Percentiles rank a stretch among this genome's conserved stretches.
Conservation (phyloP, 805 yeast species). For the Kluyveromyces dobzhanskii region DNA sequence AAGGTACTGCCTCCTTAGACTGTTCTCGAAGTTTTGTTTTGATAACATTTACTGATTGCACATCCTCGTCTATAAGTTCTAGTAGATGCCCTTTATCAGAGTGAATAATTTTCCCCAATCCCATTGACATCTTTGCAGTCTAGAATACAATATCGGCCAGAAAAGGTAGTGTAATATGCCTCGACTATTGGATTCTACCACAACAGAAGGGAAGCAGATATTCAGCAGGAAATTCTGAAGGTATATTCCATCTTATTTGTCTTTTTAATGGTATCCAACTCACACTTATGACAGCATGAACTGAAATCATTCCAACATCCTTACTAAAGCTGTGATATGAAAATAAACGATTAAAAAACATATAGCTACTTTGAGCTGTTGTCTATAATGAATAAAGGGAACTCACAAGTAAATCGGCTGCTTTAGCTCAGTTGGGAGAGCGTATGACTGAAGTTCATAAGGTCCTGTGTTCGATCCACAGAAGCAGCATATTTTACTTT, state of each 20-base stretch:
- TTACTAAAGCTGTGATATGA: too few species aligned
- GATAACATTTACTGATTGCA: constrained; percentile 33
- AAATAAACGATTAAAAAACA: too few species aligned
- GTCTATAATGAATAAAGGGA: too few species aligned
- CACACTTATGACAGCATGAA: too few species aligned
- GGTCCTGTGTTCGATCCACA: constrained; percentile 89
- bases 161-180: too few species aligned
- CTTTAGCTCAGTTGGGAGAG: constrained; percentile 39
- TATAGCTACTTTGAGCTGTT: too few species aligned
- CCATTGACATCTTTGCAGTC: neutral
- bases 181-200: too few species aligned
- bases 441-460: constrained; percentile 47
- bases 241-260: too few species aligned
- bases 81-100: constrained; percentile 25
- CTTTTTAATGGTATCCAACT: too few species aligned
- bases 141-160: neutral
- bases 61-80: constrained; percentile 37
- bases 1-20: neutral
- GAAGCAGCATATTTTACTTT: constrained; percentile 40
- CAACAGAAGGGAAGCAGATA: too few species aligned
- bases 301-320: too few species aligned
- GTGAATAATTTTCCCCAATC: constrained; percentile 5
- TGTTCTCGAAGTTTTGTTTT: constrained; percentile 23
- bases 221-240: too few species aligned
- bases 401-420: constrained; percentile 19